Percentiles rank a stretch among this genome's conserved stretches.
These are phyloP conservation scores for Solanum chacoense DNA, from an alignment of 305 asterid species.

Conservation along the genomic window DNA sequence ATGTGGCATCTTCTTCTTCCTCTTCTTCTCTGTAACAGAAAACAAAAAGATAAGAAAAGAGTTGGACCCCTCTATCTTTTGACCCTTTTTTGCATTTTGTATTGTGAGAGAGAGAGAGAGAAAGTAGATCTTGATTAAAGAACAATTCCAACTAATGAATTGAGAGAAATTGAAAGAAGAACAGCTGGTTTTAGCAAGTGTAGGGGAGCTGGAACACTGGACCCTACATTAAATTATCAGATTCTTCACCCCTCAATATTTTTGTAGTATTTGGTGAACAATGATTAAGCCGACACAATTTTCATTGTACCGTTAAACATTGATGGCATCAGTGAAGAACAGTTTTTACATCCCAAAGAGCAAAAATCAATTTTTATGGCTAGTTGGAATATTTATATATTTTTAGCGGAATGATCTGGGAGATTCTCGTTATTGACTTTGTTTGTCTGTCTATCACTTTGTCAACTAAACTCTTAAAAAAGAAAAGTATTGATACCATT, in stretches of 20 bases:
- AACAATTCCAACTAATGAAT: neutral
- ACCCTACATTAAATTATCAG: neutral
- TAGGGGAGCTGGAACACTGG: neutral
- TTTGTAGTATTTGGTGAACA: neutral
- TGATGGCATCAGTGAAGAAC: neutral
- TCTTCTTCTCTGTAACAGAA: neutral
- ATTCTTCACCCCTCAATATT: neutral
- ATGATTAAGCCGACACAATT: neutral
- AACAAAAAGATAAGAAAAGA: constrained; percentile 2
- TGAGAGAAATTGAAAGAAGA: neutral
- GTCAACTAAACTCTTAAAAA: too few species aligned
- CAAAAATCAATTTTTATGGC: neutral
- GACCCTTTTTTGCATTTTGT: neutral
- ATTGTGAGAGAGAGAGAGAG: neutral
- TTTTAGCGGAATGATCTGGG: too few species aligned
- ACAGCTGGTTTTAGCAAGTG: constrained; percentile 10
- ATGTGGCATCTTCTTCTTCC: neutral
- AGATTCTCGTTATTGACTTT: too few species aligned
- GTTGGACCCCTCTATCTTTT: neutral
- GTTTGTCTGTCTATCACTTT: too few species aligned
- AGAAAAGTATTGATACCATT: too few species aligned
- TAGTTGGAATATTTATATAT: neutral
- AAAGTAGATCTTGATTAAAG: constrained; percentile 2
- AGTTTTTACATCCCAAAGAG: neutral
- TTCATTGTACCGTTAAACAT: neutral